Conservation (phyloP, 768 basidiomycete genomes). For the Neoboletus subvelutipes region DNA sequence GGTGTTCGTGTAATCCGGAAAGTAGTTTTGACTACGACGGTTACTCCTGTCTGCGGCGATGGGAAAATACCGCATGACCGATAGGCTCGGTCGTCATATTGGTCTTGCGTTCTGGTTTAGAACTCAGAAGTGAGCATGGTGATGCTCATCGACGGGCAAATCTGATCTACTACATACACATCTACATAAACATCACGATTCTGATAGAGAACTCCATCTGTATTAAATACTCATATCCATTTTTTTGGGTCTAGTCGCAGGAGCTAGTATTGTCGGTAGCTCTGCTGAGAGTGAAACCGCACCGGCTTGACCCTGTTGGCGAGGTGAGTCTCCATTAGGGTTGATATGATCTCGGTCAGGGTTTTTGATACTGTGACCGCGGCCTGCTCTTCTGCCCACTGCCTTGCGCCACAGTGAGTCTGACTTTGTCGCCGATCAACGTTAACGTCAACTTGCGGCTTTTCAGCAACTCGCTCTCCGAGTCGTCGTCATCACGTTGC, state of each 20-base stretch:
- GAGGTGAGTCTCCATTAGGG: neutral
- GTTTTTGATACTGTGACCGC: neutral
- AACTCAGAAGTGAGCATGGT: neutral
- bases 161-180: neutral
- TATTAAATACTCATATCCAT: constrained; percentile 4
- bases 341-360: neutral
- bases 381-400: neutral
- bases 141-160: neutral
- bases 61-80: constrained; percentile 14
- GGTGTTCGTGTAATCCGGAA: constrained; percentile 26
- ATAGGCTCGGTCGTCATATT: neutral
- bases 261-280: neutral
- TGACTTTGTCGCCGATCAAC: neutral
- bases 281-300: neutral
- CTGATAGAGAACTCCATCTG: neutral
- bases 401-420: neutral
- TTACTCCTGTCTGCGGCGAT: constrained; percentile 27
- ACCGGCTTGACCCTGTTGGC: neutral
- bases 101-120: neutral
- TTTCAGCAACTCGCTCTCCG: neutral
- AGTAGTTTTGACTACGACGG: constrained; percentile 29
- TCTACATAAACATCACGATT: neutral
- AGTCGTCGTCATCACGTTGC: neutral
- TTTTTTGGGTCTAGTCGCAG: neutral
- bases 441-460: neutral